Evolutionary conservation across 352 stramenopile genomes (phyloP).

Genomic region (Globisporangium echinulatum): DNA sequence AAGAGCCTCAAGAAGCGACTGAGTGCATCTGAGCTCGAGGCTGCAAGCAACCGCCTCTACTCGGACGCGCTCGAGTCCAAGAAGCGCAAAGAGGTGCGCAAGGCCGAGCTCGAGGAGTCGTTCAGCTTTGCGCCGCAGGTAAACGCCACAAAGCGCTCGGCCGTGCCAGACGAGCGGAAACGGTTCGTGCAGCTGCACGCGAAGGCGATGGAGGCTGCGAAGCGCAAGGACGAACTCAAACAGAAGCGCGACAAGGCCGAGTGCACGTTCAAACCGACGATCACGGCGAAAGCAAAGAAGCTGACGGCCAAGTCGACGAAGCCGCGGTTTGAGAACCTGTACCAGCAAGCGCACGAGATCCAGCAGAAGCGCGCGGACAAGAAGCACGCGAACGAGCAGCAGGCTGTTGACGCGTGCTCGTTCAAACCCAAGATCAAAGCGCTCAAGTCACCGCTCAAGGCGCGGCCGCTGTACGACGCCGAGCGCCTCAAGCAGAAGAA

Average conservation of each 20-base stretch:
- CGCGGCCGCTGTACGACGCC: slow-evolving; percentile 58
- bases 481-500: slow-evolving; percentile 69
- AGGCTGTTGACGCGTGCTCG: slow-evolving; percentile 52
- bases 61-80: slow-evolving; percentile 53
- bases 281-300: slow-evolving; percentile 56
- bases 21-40: slow-evolving; percentile 41
- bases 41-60: slow-evolving; percentile 55
- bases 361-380: slow-evolving; percentile 69
- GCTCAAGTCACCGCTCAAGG: slow-evolving; percentile 48
- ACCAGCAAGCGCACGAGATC: slow-evolving; percentile 57
- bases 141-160: slow-evolving; percentile 42
- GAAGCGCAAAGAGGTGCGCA: slow-evolving; percentile 42
- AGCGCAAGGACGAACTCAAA: slow-evolving; percentile 52
- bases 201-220: slow-evolving; percentile 40
- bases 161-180: slow-evolving; percentile 22
- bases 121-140: slow-evolving; percentile 60
- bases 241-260: slow-evolving; percentile 40
- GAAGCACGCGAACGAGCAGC: slow-evolving; percentile 44
- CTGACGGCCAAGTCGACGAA: slow-evolving; percentile 25
- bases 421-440: slow-evolving; percentile 77
- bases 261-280: slow-evolving; percentile 63
- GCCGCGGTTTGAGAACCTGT: slow-evolving; percentile 70
- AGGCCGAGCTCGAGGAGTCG: slow-evolving; percentile 41
- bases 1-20: slow-evolving; percentile 46
- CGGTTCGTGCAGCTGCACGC: slow-evolving; percentile 47